A percentile compares a stretch with the other conserved stretches of the same genome.
phyloP scores from a whole-genome alignment of 805 yeast genomes.

The Sugiyamaella mastotermitis region DNA sequence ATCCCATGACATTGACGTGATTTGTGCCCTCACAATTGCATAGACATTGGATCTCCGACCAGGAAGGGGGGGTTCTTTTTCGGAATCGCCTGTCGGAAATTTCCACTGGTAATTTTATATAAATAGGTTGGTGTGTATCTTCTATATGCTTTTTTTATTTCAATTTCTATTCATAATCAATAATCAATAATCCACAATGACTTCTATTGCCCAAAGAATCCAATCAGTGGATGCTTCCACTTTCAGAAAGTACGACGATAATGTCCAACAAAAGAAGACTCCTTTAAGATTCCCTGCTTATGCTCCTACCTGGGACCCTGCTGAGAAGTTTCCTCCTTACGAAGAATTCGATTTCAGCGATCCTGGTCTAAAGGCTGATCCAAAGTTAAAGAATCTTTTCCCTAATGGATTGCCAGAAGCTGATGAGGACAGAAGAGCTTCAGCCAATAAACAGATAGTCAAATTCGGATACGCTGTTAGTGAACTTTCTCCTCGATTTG shows the following conservation, averaged over 20 bases:
- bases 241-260: constrained; percentile 1
- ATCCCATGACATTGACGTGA: too few species aligned
- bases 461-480: constrained; percentile 22
- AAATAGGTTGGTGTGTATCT: too few species aligned
- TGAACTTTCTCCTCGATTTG: constrained; percentile 57
- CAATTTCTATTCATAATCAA: too few species aligned
- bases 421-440: constrained; percentile 9
- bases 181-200: background rate
- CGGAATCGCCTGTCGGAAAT: too few species aligned
- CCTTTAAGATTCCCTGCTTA: constrained; percentile 44
- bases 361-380: constrained; percentile 64
- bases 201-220: background rate
- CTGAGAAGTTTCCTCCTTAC: constrained; percentile 44
- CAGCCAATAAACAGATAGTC: constrained; percentile 17
- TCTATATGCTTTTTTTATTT: too few species aligned
- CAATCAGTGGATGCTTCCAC: constrained; percentile 1
- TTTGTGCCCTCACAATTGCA: too few species aligned
- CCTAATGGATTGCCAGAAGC: constrained; percentile 25
- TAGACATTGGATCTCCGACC: too few species aligned
- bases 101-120: too few species aligned
- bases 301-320: constrained; percentile 67
- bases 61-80: too few species aligned
- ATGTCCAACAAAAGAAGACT: background rate
- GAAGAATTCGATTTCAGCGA: constrained; percentile 53
- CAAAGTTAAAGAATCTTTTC: constrained; percentile 46